A percentile compares a stretch with the other conserved stretches of the same genome.
Evolutionary conservation across 2,329 filamentous ascomycete genomes (phyloP).

Genomic region (Paraphaeosphaeria sporulosa): DNA sequence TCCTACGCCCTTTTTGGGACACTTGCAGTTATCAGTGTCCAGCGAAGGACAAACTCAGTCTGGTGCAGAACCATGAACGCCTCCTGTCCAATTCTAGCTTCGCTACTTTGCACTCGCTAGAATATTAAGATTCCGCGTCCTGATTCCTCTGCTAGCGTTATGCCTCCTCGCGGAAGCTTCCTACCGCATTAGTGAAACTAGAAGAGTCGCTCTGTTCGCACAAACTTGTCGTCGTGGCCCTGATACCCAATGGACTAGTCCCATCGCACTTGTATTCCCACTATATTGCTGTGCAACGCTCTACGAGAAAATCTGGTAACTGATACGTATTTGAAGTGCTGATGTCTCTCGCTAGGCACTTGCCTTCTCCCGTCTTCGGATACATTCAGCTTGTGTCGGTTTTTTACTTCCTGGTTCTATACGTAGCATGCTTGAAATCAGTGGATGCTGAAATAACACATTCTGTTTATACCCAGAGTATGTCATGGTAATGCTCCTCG

Average conservation of each 20-base stretch:
- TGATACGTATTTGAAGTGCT: not conserved
- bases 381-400: too few relatives aligned
- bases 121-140: not conserved
- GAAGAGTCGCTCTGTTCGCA: too few relatives aligned
- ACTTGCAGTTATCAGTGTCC: not conserved
- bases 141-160: not conserved
- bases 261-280: conserved; percentile 11
- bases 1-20: not conserved
- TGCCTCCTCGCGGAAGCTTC: not conserved
- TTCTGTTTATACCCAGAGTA: too few relatives aligned
- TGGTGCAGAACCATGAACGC: not conserved
- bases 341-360: too few relatives aligned
- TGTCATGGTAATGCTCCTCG: too few relatives aligned
- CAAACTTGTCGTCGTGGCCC: too few relatives aligned
- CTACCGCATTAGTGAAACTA: too few relatives aligned
- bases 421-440: too few relatives aligned
- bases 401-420: too few relatives aligned
- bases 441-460: too few relatives aligned
- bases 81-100: not conserved
- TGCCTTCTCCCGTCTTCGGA: too few relatives aligned
- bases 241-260: too few relatives aligned
- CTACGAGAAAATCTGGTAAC: conserved; percentile 10
- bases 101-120: not conserved
- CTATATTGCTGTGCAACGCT: not conserved
- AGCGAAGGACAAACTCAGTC: not conserved